Conservation (phyloP, 179 eudicot species). For the Gypsophila paniculata region DNA sequence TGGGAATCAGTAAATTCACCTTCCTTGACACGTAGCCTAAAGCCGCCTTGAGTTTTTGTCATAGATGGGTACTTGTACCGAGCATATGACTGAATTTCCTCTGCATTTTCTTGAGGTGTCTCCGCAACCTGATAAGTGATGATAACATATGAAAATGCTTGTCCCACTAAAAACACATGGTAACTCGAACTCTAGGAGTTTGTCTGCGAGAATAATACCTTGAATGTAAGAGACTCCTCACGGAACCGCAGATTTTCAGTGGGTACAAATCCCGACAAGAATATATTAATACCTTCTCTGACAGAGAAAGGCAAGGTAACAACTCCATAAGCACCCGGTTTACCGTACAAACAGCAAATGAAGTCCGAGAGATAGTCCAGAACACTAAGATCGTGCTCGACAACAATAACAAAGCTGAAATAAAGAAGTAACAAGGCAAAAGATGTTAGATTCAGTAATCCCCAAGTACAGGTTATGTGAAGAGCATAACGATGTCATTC, state of each 20-base stretch:
- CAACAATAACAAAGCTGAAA: conserved; percentile 93
- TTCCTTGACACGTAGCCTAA: conserved; percentile 67
- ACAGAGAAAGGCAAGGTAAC: conserved; percentile 98
- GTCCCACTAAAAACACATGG: background rate
- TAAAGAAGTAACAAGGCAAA: conserved; percentile 21
- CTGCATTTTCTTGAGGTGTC: conserved; percentile 89
- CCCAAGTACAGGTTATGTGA: no score
- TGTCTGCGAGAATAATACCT: conserved; percentile 40
- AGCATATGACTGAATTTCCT: conserved; percentile 85
- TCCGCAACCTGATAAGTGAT: conserved; percentile 73
- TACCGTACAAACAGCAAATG: conserved; percentile 95
- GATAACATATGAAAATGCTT: conserved; percentile 14
- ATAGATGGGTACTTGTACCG: conserved; percentile 89
- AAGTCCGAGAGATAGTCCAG: conserved; percentile 92
- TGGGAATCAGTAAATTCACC: conserved; percentile 99
- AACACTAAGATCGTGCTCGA: conserved; percentile 96
- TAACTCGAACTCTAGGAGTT: background rate
- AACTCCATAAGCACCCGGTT: conserved; percentile 98
- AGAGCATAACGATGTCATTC: no score
- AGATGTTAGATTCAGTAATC: no score
- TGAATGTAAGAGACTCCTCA: conserved; percentile 95
- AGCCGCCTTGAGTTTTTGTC: conserved; percentile 84
- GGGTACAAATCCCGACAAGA: conserved; percentile 93
- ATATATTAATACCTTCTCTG: conserved; percentile 95
- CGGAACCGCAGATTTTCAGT: conserved; percentile 89